Conservation (phyloP, 805 yeast species). For the Barnettozyma salicaria region DNA sequence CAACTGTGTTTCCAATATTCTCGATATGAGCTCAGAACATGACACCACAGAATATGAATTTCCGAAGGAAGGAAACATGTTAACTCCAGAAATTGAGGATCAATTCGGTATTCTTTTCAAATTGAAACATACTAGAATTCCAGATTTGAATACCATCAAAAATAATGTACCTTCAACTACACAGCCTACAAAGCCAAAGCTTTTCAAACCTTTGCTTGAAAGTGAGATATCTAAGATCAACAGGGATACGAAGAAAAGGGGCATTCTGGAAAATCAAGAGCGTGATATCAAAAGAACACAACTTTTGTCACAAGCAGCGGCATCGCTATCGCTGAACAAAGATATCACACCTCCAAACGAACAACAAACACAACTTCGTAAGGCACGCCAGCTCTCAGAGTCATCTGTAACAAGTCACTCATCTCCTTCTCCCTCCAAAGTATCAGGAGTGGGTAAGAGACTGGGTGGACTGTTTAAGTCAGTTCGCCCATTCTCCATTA, state of each 20-base stretch:
- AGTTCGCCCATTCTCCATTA: constrained; percentile 56
- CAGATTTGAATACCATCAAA: constrained; percentile 30
- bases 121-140: constrained; percentile 29
- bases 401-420: constrained; percentile 11
- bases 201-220: constrained; percentile 41
- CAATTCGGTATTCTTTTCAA: constrained; percentile 50
- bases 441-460: constrained; percentile 33
- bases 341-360: constrained; percentile 15
- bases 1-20: constrained; percentile 51
- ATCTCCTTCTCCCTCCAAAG: constrained; percentile 18
- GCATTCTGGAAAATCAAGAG: constrained; percentile 33
- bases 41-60: constrained; percentile 28
- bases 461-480: constrained; percentile 54
- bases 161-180: too few relatives aligned
- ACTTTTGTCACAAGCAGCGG: constrained; percentile 26
- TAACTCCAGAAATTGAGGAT: constrained; percentile 19
- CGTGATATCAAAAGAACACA: constrained; percentile 30
- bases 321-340: constrained; percentile 14
- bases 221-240: constrained; percentile 47
- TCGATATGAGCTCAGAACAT: constrained; percentile 34
- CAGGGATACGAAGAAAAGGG: constrained; percentile 46
- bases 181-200: constrained; percentile 31
- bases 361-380: constrained; percentile 15
- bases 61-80: too few relatives aligned
- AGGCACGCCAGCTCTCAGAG: constrained; percentile 14